Conservation (phyloP, 2,329 filamentous ascomycete species). For the Penicillium sp. region DNA sequence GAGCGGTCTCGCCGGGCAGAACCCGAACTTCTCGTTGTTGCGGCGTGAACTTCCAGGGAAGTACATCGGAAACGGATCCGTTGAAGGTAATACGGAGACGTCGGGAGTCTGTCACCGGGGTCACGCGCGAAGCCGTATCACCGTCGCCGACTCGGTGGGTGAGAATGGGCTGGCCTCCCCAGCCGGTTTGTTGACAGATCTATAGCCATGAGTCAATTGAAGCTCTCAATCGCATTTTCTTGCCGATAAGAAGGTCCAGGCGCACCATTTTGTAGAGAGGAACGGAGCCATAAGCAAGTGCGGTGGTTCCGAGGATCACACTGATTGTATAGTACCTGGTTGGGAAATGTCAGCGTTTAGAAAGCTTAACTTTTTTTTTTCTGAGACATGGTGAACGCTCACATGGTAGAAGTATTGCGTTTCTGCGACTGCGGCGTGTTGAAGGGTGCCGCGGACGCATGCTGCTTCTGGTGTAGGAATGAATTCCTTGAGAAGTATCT, state of each 20-base stretch:
- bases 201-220: slow-evolving; percentile 21
- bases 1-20: slow-evolving; percentile 89
- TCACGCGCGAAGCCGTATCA: slow-evolving; percentile 74
- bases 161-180: slow-evolving; percentile 89
- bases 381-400: slow-evolving; percentile 22
- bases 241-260: neutral
- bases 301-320: slow-evolving; percentile 63
- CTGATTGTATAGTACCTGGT: slow-evolving; percentile 64
- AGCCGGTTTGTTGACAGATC: slow-evolving; percentile 63
- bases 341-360: slow-evolving; percentile 4
- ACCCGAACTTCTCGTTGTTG: slow-evolving; percentile 97
- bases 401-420: slow-evolving; percentile 61
- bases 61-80: slow-evolving; percentile 87
- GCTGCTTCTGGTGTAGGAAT: slow-evolving; percentile 27
- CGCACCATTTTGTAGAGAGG: slow-evolving; percentile 68
- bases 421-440: slow-evolving; percentile 40
- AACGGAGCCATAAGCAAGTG: slow-evolving; percentile 66
- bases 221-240: neutral
- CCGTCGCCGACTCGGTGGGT: slow-evolving; percentile 67
- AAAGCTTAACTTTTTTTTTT: neutral
- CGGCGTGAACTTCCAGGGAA: slow-evolving; percentile 96
- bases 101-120: slow-evolving; percentile 76
- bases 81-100: slow-evolving; percentile 96
- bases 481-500: slow-evolving; percentile 40
- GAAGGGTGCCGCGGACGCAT: slow-evolving; percentile 35